Percentiles rank a stretch among this genome's conserved stretches.
Conservation (phyloP, 2,329 filamentous ascomycete species). For the Aureobasidium pullulans region DNA sequence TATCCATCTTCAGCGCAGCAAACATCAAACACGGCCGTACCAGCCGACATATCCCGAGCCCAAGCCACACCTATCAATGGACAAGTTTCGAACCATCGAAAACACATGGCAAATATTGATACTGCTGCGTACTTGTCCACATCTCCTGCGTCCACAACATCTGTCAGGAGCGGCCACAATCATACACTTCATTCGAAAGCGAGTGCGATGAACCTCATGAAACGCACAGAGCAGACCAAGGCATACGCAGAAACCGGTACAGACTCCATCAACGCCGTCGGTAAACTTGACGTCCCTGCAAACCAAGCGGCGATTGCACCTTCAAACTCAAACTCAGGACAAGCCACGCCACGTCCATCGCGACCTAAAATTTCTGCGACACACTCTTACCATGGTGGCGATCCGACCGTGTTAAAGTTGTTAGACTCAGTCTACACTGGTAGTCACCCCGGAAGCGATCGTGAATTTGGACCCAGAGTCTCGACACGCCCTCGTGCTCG, state of each 20-base stretch:
- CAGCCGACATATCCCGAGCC: neutral
- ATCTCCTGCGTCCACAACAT: constrained; percentile 27
- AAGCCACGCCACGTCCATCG: constrained; percentile 21
- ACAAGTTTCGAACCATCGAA: neutral
- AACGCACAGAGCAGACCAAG: constrained; percentile 51
- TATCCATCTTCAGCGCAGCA: constrained; percentile 3
- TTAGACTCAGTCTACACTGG: constrained; percentile 77
- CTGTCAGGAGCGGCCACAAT: constrained; percentile 25
- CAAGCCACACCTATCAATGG: neutral
- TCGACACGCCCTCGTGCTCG: constrained; percentile 24
- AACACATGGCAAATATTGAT: constrained; percentile 9
- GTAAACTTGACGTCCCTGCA: constrained; percentile 46
- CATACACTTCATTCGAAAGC: constrained; percentile 40
- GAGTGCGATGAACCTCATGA: constrained; percentile 55
- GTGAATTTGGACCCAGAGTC: constrained; percentile 64
- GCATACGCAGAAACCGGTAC: constrained; percentile 58
- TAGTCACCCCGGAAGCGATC: constrained; percentile 52
- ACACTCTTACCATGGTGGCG: constrained; percentile 80
- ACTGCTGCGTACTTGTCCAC: constrained; percentile 27
- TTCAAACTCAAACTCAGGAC: constrained; percentile 14
- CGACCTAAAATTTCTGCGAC: constrained; percentile 43
- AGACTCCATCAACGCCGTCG: constrained; percentile 56
- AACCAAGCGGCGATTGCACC: constrained; percentile 17
- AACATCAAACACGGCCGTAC: neutral
- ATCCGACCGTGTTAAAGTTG: constrained; percentile 54